A percentile compares a stretch with the other conserved stretches of the same genome.
Conservation (phyloP, 2,329 filamentous ascomycete species). For the Xylariaceae sp. region DNA sequence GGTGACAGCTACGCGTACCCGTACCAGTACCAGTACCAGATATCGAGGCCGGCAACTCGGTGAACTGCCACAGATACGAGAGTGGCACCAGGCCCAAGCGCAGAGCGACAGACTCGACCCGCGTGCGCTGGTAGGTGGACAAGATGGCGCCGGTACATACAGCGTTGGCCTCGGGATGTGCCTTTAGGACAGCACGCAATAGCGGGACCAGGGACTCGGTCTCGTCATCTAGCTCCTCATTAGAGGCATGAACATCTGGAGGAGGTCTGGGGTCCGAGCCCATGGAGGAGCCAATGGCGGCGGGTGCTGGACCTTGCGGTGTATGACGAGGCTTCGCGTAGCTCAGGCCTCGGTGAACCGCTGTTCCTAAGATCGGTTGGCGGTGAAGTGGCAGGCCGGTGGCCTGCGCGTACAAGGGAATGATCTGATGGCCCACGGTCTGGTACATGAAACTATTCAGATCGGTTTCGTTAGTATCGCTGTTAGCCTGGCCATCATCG, state of each 20-base stretch:
- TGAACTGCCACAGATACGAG: constrained; percentile 90
- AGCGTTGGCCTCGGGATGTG: constrained; percentile 77
- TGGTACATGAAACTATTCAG: constrained; percentile 99
- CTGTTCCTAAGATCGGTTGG: constrained; percentile 65
- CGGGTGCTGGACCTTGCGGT: constrained; percentile 5
- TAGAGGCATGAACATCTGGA: not conserved
- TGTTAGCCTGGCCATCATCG: constrained; percentile 32
- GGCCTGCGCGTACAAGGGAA: constrained; percentile 77
- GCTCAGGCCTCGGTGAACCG: constrained; percentile 64
- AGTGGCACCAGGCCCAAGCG: constrained; percentile 77
- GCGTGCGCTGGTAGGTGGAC: constrained; percentile 90
- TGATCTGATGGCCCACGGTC: constrained; percentile 83
- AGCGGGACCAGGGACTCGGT: constrained; percentile 81
- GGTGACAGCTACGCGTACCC: not conserved
- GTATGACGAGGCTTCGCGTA: constrained; percentile 45
- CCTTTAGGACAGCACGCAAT: constrained; percentile 58
- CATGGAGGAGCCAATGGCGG: not conserved
- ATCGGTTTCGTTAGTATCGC: constrained; percentile 42
- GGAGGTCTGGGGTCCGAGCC: constrained; percentile 4
- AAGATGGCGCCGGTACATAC: constrained; percentile 87
- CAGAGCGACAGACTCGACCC: constrained; percentile 88
- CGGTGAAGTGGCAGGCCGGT: constrained; percentile 81
- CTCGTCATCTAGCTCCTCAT: constrained; percentile 55
- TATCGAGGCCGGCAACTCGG: constrained; percentile 44
- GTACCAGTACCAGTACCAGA: not conserved